Base-by-base conservation (phyloP, 1,284 basidiomycete species). In the Ceratobasidium theobromae region DNA sequence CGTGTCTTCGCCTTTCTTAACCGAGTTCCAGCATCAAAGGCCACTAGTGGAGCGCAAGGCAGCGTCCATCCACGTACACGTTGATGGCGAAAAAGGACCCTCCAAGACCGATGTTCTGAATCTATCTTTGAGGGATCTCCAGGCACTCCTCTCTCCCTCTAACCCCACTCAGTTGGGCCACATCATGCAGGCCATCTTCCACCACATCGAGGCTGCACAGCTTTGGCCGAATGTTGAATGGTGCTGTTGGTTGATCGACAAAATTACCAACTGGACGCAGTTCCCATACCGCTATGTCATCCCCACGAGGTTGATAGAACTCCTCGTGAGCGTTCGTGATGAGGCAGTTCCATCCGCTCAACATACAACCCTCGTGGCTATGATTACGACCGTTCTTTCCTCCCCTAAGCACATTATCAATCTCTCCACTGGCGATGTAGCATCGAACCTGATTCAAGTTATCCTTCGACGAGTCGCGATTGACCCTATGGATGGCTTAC, bases 261-360 rank as follows among this genome's bases (percentile, higher is more conserved):
- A 85, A 69, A 80, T 86, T 4, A 86, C 88, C 28, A 87, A 91
- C 70, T 96, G 93, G 88, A 84, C 92, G 6, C 89, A 89, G 71
- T 91, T 95, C 68, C 93, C 96, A 74, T 96, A 96, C 76, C 90
- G 95, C 33, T 95, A 92, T 73, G 87, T 90, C 18, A 85, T 98
- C 1, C 93, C 95, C 9, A 90, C 89, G 1, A 84, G 87, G 71
- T 79, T 98, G 8, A 86, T 97, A 38, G 94, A 98, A 73, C 83
- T 85, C 28, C 82, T 98, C 4, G 80, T 88, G 35, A 84, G 87
- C 70, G 81, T 84, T 48, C 85, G 86, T 70, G 91, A 93, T 68
- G 74, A 80, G 1, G 72, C 80, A 0, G 74, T 79, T 23, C 77
- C 83, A 3, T 81, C 81, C 3, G 71, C 80, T 18, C 81, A 88